phyloP scores from a whole-genome alignment of 805 yeast genomes.

The Myxozyma kluyveri region DNA sequence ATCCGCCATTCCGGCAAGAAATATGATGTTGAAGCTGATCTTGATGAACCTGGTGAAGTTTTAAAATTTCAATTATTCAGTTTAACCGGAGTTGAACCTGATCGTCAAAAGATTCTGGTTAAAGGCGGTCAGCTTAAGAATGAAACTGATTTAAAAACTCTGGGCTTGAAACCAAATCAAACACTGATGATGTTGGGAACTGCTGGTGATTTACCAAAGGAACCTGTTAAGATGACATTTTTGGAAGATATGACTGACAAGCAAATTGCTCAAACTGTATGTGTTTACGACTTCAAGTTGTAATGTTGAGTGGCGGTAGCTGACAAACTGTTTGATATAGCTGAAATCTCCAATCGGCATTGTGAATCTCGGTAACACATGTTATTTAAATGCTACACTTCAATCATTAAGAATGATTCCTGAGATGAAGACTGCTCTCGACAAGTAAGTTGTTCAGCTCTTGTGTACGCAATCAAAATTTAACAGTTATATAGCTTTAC shows the following conservation, averaged over 20 bases:
- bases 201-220: conserved; percentile 60
- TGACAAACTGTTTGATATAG: conserved; percentile 38
- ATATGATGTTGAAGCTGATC: conserved; percentile 55
- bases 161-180: conserved; percentile 62
- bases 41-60: conserved; percentile 54
- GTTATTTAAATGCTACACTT: conserved; percentile 69
- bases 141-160: conserved; percentile 52
- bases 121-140: conserved; percentile 86
- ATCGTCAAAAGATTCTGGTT: conserved; percentile 83
- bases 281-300: conserved; percentile 28
- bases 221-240: conserved; percentile 57
- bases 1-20: conserved; percentile 70
- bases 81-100: conserved; percentile 77
- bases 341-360: conserved; percentile 58
- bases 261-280: conserved; percentile 41
- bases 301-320: conserved; percentile 39
- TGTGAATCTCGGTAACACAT: conserved; percentile 70
- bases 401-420: conserved; percentile 53
- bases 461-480: background rate
- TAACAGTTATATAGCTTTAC: background rate
- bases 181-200: conserved; percentile 89
- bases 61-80: conserved; percentile 69
- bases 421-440: conserved; percentile 50
- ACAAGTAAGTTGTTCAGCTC: conserved; percentile 18
- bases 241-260: conserved; percentile 63